Evolutionary conservation across 2,329 filamentous ascomycete species (phyloP).

Genomic region (Aspergillus ustus): DNA sequence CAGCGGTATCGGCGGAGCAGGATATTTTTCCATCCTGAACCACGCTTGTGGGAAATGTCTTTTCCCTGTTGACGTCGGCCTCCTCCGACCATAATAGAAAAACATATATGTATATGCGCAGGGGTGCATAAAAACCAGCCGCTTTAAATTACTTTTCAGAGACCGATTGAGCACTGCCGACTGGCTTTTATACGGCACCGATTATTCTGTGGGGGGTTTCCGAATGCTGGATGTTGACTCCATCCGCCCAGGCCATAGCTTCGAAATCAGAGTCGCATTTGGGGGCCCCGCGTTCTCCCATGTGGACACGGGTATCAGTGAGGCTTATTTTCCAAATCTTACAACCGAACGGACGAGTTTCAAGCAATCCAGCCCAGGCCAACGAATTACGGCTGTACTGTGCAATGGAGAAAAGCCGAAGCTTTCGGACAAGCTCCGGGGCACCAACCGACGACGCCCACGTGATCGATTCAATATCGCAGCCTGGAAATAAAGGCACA

Average conservation of each 20-base stretch:
- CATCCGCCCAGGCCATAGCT: neutral
- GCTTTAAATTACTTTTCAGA: neutral
- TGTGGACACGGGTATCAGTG: neutral
- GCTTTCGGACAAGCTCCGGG: neutral
- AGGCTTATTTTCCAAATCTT: neutral
- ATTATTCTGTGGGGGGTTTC: too few relatives aligned
- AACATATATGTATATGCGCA: neutral
- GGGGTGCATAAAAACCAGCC: neutral
- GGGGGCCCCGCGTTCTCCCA: neutral
- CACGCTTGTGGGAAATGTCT: neutral
- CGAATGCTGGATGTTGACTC: neutral
- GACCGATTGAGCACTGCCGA: neutral
- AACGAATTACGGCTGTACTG: neutral
- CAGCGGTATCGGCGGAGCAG: slow-evolving; percentile 2
- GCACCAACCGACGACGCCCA: neutral
- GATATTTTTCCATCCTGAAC: neutral
- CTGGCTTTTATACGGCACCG: too few relatives aligned
- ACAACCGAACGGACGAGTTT: neutral
- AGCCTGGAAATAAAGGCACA: neutral
- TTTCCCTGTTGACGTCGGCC: slow-evolving; percentile 2
- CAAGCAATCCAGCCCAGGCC: neutral
- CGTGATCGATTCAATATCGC: neutral
- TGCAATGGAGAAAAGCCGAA: neutral
- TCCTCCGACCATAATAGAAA: neutral
- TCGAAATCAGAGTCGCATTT: neutral